Percentiles rank a stretch among this genome's conserved stretches.
Evolutionary conservation across 2,329 filamentous ascomycete genomes (phyloP).

Genomic region (Fusarium paranaense): DNA sequence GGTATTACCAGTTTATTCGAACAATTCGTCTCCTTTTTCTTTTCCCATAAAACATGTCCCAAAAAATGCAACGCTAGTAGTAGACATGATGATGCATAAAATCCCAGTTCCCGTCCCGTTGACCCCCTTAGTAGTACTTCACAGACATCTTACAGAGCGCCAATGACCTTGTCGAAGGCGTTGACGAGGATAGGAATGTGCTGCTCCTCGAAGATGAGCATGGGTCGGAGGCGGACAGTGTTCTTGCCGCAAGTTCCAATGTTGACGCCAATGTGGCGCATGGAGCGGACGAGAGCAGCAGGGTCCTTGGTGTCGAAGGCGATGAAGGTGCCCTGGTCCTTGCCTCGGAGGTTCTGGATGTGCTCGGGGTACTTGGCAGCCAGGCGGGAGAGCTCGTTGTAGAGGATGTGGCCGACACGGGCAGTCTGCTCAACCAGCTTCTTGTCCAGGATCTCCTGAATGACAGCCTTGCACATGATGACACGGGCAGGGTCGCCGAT

Average conservation of each 20-base stretch:
- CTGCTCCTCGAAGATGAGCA: constrained; percentile 83
- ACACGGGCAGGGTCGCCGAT: constrained; percentile 85
- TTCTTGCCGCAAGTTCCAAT: constrained; percentile 79
- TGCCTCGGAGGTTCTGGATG: constrained; percentile 79
- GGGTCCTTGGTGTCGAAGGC: constrained; percentile 80
- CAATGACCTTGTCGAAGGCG: constrained; percentile 46
- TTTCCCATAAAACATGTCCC: constrained; percentile 22
- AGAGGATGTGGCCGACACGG: constrained; percentile 76
- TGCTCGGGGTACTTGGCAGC: constrained; percentile 74
- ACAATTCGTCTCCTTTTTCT: constrained; percentile 28
- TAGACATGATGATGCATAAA: constrained; percentile 39
- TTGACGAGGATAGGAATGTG: constrained; percentile 59
- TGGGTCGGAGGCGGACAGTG: constrained; percentile 80
- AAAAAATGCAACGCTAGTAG: constrained; percentile 43
- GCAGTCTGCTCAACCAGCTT: constrained; percentile 75
- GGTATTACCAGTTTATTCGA: constrained; percentile 34
- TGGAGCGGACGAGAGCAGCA: constrained; percentile 76
- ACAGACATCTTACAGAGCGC: constrained; percentile 39
- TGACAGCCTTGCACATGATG: constrained; percentile 81
- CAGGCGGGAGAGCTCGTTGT: constrained; percentile 71
- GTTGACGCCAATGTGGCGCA: constrained; percentile 79
- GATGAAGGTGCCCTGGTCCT: constrained; percentile 82
- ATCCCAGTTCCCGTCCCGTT: constrained; percentile 19
- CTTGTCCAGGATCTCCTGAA: constrained; percentile 77
- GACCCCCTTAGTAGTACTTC: constrained; percentile 1